Evolutionary conservation across 495 filamentous ascomycete genomes (phyloP).

Genomic region (Aspergillus cavernicola): DNA sequence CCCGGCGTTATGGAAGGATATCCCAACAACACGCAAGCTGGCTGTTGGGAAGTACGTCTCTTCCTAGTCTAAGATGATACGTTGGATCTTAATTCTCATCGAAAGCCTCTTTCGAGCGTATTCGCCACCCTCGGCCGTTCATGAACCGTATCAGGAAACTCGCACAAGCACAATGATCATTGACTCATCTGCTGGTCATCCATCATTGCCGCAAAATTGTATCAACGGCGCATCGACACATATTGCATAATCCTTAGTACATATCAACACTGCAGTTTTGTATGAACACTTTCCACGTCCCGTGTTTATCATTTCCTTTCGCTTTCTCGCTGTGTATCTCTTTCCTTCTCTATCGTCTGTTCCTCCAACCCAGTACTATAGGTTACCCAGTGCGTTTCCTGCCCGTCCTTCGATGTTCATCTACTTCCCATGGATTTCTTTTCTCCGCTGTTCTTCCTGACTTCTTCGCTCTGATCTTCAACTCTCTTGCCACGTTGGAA

Average conservation of each 20-base stretch:
- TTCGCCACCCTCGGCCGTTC: neutral
- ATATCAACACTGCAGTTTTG: neutral
- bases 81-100: slow-evolving; percentile 6
- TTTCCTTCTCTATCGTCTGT: slow-evolving; percentile 1
- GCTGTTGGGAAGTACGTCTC: slow-evolving; percentile 71
- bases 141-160: neutral
- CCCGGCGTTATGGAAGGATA: slow-evolving; percentile 63
- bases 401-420: neutral
- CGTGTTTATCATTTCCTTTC: slow-evolving; percentile 11
- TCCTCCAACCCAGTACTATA: neutral
- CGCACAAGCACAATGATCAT: neutral
- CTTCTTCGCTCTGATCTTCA: neutral
- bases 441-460: neutral
- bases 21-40: slow-evolving; percentile 68
- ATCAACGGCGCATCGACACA: neutral
- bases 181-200: neutral
- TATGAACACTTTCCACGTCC: slow-evolving; percentile 9
- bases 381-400: neutral
- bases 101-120: slow-evolving; percentile 5
- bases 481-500: neutral
- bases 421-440: neutral
- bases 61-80: slow-evolving; percentile 19
- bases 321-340: neutral
- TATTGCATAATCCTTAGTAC: neutral
- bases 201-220: neutral